Evolutionary conservation across 768 basidiomycete species (phyloP).

Genomic region (Thelephora ganbajun): DNA sequence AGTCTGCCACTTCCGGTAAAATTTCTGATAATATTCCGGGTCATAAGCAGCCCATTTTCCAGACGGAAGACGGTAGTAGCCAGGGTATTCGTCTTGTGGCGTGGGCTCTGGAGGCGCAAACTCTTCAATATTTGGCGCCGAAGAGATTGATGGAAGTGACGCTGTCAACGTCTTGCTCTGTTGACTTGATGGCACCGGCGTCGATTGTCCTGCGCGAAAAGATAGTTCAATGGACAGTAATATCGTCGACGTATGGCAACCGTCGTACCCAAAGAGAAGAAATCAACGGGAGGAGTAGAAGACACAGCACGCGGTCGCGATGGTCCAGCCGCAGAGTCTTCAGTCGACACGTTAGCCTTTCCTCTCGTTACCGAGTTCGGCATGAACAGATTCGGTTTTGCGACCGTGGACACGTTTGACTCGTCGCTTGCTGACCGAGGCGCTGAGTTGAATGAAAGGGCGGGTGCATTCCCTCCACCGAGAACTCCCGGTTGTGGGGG

Average conservation of each 20-base stretch:
- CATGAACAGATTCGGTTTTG: conserved; percentile 22
- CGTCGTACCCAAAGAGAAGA: conserved; percentile 52
- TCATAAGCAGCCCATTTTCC: conserved; percentile 73
- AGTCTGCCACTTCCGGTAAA: conserved; percentile 57
- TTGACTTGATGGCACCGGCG: no score
- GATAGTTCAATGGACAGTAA: no score
- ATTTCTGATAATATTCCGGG: conserved; percentile 48
- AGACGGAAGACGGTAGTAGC: conserved; percentile 75
- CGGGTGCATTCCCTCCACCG: conserved; percentile 47
- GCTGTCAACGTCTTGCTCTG: not conserved
- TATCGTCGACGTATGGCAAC: no score
- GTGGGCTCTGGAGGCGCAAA: conserved; percentile 66
- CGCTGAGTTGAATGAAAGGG: conserved; percentile 41
- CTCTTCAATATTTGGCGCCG: conserved; percentile 55
- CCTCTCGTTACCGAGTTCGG: conserved; percentile 50
- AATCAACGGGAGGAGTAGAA: conserved; percentile 33
- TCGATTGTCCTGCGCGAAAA: no score
- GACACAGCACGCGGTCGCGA: conserved; percentile 2
- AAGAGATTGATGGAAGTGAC: conserved; percentile 28
- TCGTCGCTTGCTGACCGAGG: conserved; percentile 13
- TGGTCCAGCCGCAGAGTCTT: conserved; percentile 9
- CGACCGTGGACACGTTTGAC: not conserved
- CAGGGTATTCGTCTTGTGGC: conserved; percentile 65
- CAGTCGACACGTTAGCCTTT: conserved; percentile 30
- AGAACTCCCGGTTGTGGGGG: conserved; percentile 34